These are phyloP conservation scores for Spongospora subterranea DNA, from an alignment of 208 protist genomes.

Conservation along the genomic window DNA sequence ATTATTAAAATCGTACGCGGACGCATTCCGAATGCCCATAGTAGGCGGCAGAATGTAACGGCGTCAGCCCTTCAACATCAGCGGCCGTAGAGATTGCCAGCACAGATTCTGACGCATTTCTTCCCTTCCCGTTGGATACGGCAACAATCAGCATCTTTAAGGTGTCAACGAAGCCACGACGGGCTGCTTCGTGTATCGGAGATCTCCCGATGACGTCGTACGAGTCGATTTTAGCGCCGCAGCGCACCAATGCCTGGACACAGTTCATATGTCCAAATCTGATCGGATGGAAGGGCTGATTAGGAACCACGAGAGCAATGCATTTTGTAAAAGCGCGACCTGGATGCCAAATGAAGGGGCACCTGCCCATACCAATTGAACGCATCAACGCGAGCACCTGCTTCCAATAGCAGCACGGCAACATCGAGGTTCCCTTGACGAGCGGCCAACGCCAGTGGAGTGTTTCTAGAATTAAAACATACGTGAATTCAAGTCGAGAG, in stretches of 20 bases:
- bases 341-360: slow-evolving; percentile 1
- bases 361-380: slow-evolving; percentile 48
- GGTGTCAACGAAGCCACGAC: background rate
- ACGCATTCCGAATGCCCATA: background rate
- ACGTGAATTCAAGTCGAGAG: background rate
- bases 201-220: slow-evolving; percentile 39
- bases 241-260: background rate
- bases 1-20: background rate
- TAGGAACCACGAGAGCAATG: background rate
- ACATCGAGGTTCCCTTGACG: background rate
- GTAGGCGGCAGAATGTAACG: slow-evolving; percentile 37
- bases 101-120: background rate
- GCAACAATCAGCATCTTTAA: background rate
- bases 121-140: background rate
- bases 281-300: background rate
- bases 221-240: background rate
- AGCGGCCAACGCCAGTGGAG: background rate
- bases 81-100: background rate
- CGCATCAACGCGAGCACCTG: background rate
- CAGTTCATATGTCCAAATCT: background rate
- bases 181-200: background rate
- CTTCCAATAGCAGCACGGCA: background rate
- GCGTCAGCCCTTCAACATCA: slow-evolving; percentile 37
- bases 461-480: background rate
- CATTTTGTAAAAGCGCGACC: background rate